Conservation (phyloP, 208 protist species). For the Borovskyia barvae region DNA sequence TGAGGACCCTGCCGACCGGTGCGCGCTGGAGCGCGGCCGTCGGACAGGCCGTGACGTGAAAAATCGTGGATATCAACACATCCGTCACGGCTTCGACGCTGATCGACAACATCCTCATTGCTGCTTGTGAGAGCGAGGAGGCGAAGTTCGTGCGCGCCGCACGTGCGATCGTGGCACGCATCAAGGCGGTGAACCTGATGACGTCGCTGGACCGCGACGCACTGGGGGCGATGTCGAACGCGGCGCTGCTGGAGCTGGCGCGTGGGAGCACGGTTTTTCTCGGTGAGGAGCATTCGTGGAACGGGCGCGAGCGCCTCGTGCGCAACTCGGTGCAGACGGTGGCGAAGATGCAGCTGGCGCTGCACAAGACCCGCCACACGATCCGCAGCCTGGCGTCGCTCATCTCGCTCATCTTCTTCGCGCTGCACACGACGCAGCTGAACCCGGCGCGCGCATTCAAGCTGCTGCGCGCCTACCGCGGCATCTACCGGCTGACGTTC, state of each 20-base stretch:
- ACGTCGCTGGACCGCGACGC: conserved; percentile 10
- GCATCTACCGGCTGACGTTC: background rate
- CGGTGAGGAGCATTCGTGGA: conserved; percentile 24
- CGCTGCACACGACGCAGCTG: conserved; percentile 10
- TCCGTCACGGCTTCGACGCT: conserved; percentile 15
- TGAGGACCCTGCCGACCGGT: conserved; percentile 21
- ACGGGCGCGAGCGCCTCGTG: conserved; percentile 9
- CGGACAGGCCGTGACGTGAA: conserved; percentile 19
- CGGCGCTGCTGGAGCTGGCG: conserved; percentile 2
- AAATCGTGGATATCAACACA: conserved; percentile 23
- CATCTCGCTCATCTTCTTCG: conserved; percentile 5
- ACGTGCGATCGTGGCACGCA: too few species aligned
- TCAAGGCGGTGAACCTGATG: conserved; percentile 19
- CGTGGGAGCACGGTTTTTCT: conserved; percentile 5
- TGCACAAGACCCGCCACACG: background rate
- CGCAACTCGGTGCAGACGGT: conserved; percentile 28
- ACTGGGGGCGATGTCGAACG: conserved; percentile 4
- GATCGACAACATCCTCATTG: conserved; percentile 30
- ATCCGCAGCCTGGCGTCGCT: conserved; percentile 4
- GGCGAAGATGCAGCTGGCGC: conserved; percentile 11
- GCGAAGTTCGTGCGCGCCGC: too few species aligned
- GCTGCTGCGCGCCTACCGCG: conserved; percentile 1
- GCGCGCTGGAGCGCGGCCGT: conserved; percentile 28
- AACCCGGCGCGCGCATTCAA: conserved; percentile 13
- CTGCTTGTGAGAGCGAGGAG: conserved; percentile 15